A percentile compares a stretch with the other conserved stretches of the same genome.
Evolutionary conservation across 352 stramenopile genomes (phyloP).

Genomic region (Globisporangium orthogonon): DNA sequence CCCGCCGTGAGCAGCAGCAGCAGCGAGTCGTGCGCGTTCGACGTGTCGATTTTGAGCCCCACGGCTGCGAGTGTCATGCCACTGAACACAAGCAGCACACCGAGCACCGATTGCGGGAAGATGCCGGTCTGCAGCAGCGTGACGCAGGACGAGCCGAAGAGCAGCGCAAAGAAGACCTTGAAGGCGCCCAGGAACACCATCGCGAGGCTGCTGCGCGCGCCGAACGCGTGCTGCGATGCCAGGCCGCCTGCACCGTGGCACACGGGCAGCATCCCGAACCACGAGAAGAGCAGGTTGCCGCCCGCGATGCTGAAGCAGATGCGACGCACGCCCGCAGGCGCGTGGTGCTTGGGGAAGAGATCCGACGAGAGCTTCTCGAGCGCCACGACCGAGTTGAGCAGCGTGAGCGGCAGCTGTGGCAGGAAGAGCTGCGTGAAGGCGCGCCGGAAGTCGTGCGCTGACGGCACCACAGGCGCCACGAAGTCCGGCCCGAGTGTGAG

Average conservation of each 20-base stretch:
- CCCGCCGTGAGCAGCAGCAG: constrained; percentile 36
- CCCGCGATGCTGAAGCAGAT: constrained; percentile 63
- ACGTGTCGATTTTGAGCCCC: constrained; percentile 41
- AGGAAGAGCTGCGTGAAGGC: constrained; percentile 87
- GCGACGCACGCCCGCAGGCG: constrained; percentile 47
- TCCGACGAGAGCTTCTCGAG: constrained; percentile 85
- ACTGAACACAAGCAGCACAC: constrained; percentile 55
- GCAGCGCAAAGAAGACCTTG: constrained; percentile 89
- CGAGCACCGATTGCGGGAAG: constrained; percentile 49
- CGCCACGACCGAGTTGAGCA: constrained; percentile 91
- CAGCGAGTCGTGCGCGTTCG: constrained; percentile 25
- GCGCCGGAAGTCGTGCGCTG: constrained; percentile 41
- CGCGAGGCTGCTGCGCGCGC: constrained; percentile 84
- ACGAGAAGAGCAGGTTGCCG: constrained; percentile 84
- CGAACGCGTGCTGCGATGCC: constrained; percentile 90
- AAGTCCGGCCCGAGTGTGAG: constrained; percentile 55
- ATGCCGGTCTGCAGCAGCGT: constrained; percentile 45
- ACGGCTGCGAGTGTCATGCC: constrained; percentile 42
- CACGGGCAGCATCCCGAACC: constrained; percentile 89
- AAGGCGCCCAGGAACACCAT: constrained; percentile 86
- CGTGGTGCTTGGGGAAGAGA: constrained; percentile 82
- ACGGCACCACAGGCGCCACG: constrained; percentile 43
- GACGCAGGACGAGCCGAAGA: constrained; percentile 79
- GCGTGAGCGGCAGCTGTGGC: constrained; percentile 88
- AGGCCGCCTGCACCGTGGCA: constrained; percentile 92